Base-by-base conservation (phyloP, 345 rosid species). In the Erysimum cheiranthoides region DNA sequence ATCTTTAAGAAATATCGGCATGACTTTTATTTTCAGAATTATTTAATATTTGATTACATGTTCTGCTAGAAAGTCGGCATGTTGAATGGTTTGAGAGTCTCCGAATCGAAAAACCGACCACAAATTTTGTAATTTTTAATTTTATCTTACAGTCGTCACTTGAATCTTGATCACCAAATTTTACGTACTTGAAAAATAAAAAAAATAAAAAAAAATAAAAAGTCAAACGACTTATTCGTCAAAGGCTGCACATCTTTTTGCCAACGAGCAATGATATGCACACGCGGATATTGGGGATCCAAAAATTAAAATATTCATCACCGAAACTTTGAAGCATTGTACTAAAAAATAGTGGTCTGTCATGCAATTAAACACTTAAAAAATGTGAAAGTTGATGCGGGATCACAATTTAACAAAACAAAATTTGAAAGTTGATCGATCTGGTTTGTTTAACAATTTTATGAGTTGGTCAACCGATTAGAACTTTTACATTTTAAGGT, bases 11-110 rank as follows among this genome's bases (percentile, higher is more conserved):
- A 10, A 3, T 10, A 6, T 10, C 16, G 31, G 8, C 31, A 60
- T 5, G 47, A 17, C 30, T 16, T 38, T 38, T 9, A 38, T 18
- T 17, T 17, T 59, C 5, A 59, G 8, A 10, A 59, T 32, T 6
- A 18, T 18, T 10, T 61, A 21, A 18, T 36, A 3, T 10, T 18
- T 39, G 9, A 3, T 40, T 13, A 61, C 43, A 51, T 51, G 42
- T 64, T 52, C 53, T 73, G 58, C 76, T 39, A 4, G 40, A 30
- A 73, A 2, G 27, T 52, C 39, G 70, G 70, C 70, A 40, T 40
- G 54, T 31, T 38, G 11, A 61, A 52, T 25, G 25, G 14, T 51
- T 62, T 18, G 16, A 31, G 42, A 40, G 12, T 47, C n/a, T 16
- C 43, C 58, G 8, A 35, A 47, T 36, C 9, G 53, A 5, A n/a